A percentile compares a stretch with the other conserved stretches of the same genome.
Conservation (phyloP, 176 grass and related monocot genomes). For the Zea mays region DNA sequence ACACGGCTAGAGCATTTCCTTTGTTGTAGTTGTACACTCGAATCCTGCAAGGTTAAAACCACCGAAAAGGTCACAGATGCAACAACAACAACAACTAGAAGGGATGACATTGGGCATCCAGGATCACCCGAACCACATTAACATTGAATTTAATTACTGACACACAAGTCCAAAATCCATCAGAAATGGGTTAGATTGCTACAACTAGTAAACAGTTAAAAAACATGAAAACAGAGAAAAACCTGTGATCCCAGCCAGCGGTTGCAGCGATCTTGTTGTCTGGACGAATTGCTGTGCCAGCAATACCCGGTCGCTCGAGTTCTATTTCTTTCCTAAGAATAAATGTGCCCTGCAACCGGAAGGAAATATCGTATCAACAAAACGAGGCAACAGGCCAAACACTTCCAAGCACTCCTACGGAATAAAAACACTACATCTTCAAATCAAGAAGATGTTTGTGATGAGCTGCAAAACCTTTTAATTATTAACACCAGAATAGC, state of each 20-base stretch:
- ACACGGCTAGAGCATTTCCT: slow-evolving; percentile 71
- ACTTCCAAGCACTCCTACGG: not conserved
- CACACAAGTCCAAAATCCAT: not conserved
- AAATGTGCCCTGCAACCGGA: slow-evolving; percentile 52
- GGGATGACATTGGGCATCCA: not conserved
- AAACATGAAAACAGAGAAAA: slow-evolving; percentile 34
- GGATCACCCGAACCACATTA: not conserved
- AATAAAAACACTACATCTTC: not conserved
- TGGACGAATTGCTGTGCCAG: slow-evolving; percentile 62
- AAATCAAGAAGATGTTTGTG: not conserved
- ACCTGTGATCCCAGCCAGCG: slow-evolving; percentile 97
- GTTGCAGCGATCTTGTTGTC: slow-evolving; percentile 88
- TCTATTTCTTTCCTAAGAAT: slow-evolving; percentile 77
- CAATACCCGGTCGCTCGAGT: slow-evolving; percentile 67
- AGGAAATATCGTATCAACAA: slow-evolving; percentile 21
- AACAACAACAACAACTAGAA: slow-evolving; percentile 9
- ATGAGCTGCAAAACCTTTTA: not conserved
- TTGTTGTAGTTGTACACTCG: slow-evolving; percentile 83
- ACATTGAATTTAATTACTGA: slow-evolving; percentile 6
- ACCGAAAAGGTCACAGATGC: slow-evolving; percentile 12
- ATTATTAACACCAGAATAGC: not conserved
- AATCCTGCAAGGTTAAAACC: slow-evolving; percentile 53
- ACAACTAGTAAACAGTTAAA: not conserved
- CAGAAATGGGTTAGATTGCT: not conserved
- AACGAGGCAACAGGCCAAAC: not conserved